Conservation (phyloP, 495 filamentous ascomycete genomes). For the Usnea hakonensis region DNA sequence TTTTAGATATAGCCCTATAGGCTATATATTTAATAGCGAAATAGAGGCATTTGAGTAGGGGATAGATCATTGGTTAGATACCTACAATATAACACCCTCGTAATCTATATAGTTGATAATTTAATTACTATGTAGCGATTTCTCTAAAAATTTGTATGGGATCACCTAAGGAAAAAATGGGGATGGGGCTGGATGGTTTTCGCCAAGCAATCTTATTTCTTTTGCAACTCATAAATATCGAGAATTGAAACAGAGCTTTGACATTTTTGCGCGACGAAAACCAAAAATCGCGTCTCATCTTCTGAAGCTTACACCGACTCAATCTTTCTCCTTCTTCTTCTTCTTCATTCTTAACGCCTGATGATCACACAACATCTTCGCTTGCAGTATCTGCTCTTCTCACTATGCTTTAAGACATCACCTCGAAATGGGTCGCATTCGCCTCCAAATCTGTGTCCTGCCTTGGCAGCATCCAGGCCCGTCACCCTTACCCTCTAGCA, state of each 20-base stretch:
- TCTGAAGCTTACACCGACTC: not conserved
- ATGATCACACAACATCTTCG: not conserved
- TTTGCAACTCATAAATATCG: slow-evolving; percentile 5
- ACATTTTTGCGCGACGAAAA: not conserved
- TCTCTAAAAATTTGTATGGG: no score
- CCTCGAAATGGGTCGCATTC: slow-evolving; percentile 15
- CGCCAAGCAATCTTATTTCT: no score
- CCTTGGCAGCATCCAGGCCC: slow-evolving; percentile 10
- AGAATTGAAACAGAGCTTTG: slow-evolving; percentile 7
- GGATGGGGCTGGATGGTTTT: no score
- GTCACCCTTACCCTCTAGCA: not conserved
- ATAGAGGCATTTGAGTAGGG: no score
- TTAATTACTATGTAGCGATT: no score
- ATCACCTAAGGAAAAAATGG: no score
- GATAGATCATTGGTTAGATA: no score
- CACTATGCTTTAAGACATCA: not conserved
- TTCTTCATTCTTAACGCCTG: not conserved
- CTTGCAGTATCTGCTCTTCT: not conserved
- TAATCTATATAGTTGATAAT: no score
- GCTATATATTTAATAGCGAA: no score
- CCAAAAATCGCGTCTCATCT: not conserved
- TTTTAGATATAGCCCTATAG: no score
- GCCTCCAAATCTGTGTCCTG: slow-evolving; percentile 19
- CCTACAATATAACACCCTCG: no score
- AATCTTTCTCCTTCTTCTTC: not conserved